These are phyloP conservation scores for Fimicolochytrium jonesii DNA, from an alignment of 192 early-diverging fungal genomes.

Conservation along the genomic window DNA sequence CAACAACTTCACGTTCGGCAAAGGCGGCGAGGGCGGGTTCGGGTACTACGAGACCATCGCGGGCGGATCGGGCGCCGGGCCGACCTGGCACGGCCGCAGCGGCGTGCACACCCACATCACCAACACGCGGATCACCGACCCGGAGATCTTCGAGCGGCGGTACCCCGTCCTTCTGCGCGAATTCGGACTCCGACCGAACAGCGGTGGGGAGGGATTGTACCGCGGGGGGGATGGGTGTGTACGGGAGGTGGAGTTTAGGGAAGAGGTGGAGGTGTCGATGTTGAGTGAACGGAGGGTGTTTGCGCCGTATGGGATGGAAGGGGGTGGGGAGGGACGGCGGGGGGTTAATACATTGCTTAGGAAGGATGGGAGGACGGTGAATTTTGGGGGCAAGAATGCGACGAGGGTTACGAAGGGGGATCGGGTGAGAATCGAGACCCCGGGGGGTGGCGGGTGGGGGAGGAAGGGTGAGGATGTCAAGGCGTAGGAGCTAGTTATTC, in stretches of 20 bases:
- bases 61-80: constrained; percentile 78
- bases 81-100: constrained; percentile 80
- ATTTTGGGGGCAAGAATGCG: constrained; percentile 86
- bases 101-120: constrained; percentile 83
- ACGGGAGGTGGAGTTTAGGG: constrained; percentile 75
- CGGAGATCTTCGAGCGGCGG: constrained; percentile 85
- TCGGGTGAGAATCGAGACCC: constrained; percentile 77
- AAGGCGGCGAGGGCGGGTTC: constrained; percentile 76
- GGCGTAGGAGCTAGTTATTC: too few relatives aligned
- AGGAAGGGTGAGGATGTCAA: too few relatives aligned
- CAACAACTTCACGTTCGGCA: constrained; percentile 97
- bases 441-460: constrained; percentile 90
- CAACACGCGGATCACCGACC: constrained; percentile 96
- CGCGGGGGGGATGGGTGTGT: constrained; percentile 86
- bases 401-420: constrained; percentile 74
- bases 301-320: constrained; percentile 78
- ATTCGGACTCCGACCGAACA: constrained; percentile 66
- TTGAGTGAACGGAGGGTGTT: constrained; percentile 89
- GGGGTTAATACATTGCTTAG: constrained; percentile 79
- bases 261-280: constrained; percentile 81
- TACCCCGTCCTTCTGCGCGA: constrained; percentile 77
- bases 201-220: constrained; percentile 75
- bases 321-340: constrained; percentile 65
- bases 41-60: constrained; percentile 89
- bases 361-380: constrained; percentile 44